Percentiles rank a stretch among this genome's conserved stretches.
phyloP scores from a whole-genome alignment of 1,139 yeast genomes.

The Pichia sp. region DNA sequence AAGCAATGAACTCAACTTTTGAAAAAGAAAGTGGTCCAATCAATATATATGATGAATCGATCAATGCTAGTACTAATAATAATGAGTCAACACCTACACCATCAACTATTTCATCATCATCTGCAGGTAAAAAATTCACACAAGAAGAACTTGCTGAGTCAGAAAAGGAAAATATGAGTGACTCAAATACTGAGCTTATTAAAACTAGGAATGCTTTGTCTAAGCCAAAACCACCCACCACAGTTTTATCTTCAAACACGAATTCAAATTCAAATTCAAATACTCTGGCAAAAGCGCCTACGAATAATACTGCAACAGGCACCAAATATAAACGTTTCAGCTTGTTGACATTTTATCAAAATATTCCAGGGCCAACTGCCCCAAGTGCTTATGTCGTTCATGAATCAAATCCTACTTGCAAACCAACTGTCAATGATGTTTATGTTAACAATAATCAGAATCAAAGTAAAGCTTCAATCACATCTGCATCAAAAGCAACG shows the following conservation, averaged over 20 bases:
- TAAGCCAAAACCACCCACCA: not conserved
- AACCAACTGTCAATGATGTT: conserved; percentile 2
- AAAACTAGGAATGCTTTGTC: not conserved
- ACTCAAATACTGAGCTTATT: not conserved
- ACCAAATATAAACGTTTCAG: conserved; percentile 38
- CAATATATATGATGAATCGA: not conserved
- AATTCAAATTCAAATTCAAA: not conserved
- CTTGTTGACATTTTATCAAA: conserved; percentile 43
- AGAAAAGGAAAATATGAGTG: conserved; percentile 6
- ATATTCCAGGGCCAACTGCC: conserved; percentile 19
- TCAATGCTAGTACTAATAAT: not conserved
- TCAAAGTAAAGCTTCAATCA: not conserved
- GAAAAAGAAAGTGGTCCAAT: not conserved
- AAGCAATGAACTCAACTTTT: not conserved
- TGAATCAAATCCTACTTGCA: not conserved
- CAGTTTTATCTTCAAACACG: not conserved
- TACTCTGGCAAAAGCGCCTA: not conserved
- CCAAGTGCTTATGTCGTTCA: conserved; percentile 4
- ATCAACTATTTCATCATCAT: not conserved
- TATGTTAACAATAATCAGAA: not conserved
- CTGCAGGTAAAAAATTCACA: conserved; percentile 18
- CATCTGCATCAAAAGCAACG: not conserved
- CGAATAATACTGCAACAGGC: conserved; percentile 1
- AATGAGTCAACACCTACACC: conserved; percentile 15
- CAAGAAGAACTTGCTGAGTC: conserved; percentile 13